phyloP scores from a whole-genome alignment of 2,329 filamentous ascomycete species.

The Aspergillus sp. region DNA sequence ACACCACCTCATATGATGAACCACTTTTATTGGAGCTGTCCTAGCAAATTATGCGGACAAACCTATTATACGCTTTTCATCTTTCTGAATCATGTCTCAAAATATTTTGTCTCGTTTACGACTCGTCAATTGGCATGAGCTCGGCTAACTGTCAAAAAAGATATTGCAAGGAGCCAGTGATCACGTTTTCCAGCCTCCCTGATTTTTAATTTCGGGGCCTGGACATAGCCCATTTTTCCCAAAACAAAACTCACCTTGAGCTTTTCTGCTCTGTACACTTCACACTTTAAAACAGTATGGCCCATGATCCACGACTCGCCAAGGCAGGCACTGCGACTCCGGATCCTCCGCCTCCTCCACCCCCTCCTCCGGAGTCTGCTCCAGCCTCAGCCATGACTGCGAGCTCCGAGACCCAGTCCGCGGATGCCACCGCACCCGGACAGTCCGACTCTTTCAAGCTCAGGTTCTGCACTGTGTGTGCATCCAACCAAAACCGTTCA shows the following conservation, averaged over 20 bases:
- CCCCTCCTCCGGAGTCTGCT: constrained; percentile 38
- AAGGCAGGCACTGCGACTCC: constrained; percentile 41
- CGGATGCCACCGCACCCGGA: constrained; percentile 5
- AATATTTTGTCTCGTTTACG: constrained; percentile 1
- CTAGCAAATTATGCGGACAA: constrained; percentile 59
- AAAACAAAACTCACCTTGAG: constrained; percentile 2
- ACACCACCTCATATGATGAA: constrained; percentile 49
- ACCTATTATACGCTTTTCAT: constrained; percentile 52
- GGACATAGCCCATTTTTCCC: constrained; percentile 10
- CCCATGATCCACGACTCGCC: constrained; percentile 48
- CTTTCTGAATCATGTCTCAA: constrained; percentile 17
- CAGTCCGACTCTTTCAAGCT: constrained; percentile 70
- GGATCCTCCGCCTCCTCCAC: constrained; percentile 44
- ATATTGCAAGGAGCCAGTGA: constrained; percentile 28
- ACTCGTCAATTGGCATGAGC: constrained; percentile 1
- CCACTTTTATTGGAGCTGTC: constrained; percentile 72
- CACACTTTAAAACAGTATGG: constrained; percentile 31
- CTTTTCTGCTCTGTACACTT: constrained; percentile 4
- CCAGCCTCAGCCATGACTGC: constrained; percentile 34
- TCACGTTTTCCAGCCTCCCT: constrained; percentile 30
- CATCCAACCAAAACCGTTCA: constrained; percentile 97
- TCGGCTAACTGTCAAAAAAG: constrained; percentile 22
- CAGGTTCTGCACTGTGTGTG: constrained; percentile 98
- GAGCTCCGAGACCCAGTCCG: constrained; percentile 20
- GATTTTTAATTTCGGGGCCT: constrained; percentile 16